Evolutionary conservation across 2,329 filamentous ascomycete genomes (phyloP).

Genomic region (Fusarium redolens): DNA sequence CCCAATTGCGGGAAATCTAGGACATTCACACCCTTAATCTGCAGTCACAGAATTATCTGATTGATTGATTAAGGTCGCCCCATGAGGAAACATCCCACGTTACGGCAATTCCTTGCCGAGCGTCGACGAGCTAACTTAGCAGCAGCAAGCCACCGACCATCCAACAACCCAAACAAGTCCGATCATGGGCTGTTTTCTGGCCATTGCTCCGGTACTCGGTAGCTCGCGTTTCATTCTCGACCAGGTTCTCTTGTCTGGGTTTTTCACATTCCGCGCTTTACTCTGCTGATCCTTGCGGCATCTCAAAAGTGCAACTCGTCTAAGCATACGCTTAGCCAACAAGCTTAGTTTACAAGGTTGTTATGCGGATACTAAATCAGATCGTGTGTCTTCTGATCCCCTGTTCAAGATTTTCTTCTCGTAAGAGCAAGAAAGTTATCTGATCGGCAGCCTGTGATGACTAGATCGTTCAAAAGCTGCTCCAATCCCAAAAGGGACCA

Average conservation of each 20-base stretch:
- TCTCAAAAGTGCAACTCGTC: conserved; percentile 21
- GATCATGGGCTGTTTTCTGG: conserved; percentile 25
- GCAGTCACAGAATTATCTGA: conserved; percentile 15
- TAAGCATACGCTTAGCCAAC: conserved; percentile 6
- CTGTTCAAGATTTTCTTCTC: not conserved
- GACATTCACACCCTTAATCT: conserved; percentile 4
- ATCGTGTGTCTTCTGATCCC: conserved; percentile 5
- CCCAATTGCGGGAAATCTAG: conserved; percentile 23
- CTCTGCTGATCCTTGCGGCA: conserved; percentile 9
- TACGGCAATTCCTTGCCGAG: conserved; percentile 45
- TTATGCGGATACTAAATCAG: conserved; percentile 19
- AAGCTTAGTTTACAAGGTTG: conserved; percentile 17
- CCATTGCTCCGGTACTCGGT: not conserved
- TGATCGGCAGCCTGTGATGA: conserved; percentile 22
- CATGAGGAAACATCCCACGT: conserved; percentile 29
- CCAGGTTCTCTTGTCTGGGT: not conserved
- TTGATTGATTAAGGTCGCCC: conserved; percentile 22
- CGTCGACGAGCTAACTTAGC: conserved; percentile 14
- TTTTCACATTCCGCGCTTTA: not conserved
- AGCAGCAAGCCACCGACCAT: conserved; percentile 37
- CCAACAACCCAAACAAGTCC: conserved; percentile 12
- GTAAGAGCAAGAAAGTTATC: conserved; percentile 14
- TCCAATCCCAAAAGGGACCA: conserved; percentile 16
- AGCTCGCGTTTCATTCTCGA: not conserved
- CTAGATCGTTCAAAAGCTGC: not conserved